A percentile compares a stretch with the other conserved stretches of the same genome.
phyloP scores from a whole-genome alignment of 768 basidiomycete genomes.

The Cystofilobasidium macerans region DNA sequence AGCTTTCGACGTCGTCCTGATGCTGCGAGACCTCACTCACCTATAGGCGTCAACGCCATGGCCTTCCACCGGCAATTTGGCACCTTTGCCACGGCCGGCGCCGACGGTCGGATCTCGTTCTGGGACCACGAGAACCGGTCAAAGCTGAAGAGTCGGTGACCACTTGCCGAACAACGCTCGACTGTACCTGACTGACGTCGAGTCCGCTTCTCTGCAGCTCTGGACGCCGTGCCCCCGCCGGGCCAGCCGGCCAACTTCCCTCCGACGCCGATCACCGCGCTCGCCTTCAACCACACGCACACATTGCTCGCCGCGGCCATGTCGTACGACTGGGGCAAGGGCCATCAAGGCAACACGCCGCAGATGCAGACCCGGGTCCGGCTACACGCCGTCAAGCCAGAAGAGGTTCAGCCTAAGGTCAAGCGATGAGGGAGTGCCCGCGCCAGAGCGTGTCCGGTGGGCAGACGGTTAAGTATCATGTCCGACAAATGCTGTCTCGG shows the following conservation, averaged over 20 bases:
- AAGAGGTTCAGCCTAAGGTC: constrained; percentile 20
- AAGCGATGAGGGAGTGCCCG: not conserved
- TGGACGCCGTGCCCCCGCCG: constrained; percentile 18
- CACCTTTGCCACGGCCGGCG: constrained; percentile 13
- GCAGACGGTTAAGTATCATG: too few species aligned
- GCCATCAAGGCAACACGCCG: constrained; percentile 17
- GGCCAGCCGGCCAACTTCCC: not conserved
- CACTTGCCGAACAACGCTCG: not conserved
- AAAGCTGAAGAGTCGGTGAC: constrained; percentile 20
- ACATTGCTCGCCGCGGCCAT: constrained; percentile 19
- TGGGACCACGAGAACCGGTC: constrained; percentile 25
- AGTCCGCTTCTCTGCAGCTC: not conserved
- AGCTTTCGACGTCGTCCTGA: too few species aligned
- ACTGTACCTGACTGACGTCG: not conserved
- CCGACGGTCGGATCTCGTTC: constrained; percentile 21
- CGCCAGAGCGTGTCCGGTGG: too few species aligned
- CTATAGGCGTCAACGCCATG: constrained; percentile 9
- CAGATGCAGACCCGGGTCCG: constrained; percentile 17
- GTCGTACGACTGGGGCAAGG: constrained; percentile 24
- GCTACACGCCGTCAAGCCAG: constrained; percentile 15
- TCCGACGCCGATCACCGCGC: constrained; percentile 19
- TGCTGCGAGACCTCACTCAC: too few species aligned
- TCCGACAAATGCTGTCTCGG: too few species aligned
- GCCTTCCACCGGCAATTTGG: constrained; percentile 8
- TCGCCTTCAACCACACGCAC: constrained; percentile 23